Evolutionary conservation across 2,329 filamentous ascomycete genomes (phyloP).

Genomic region (Sarocladium strictum): DNA sequence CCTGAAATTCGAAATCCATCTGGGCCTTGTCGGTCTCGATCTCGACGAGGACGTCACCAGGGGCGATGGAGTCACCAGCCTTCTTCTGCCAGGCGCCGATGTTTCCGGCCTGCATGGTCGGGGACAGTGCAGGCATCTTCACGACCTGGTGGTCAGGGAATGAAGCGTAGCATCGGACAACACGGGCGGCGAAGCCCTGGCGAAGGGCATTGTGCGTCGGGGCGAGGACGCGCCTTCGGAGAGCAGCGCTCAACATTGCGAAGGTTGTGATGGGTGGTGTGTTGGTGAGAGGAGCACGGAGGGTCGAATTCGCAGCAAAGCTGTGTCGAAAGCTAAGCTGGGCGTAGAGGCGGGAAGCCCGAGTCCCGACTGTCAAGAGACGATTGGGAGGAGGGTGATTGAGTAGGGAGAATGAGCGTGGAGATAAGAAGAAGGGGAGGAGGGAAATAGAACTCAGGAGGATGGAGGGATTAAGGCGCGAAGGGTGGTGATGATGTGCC

Average conservation of each 20-base stretch:
- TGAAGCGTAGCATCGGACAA: conserved; percentile 66
- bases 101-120: conserved; percentile 95
- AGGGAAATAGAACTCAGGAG: not conserved
- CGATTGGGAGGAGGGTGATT: not conserved
- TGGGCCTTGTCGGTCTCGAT: conserved; percentile 99
- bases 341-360: not conserved
- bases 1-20: conserved; percentile 99
- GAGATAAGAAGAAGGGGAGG: not conserved
- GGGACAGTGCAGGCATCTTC: conserved; percentile 96
- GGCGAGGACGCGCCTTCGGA: conserved; percentile 56
- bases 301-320: conserved; percentile 2
- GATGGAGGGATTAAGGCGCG: conserved; percentile 7
- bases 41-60: conserved; percentile 93
- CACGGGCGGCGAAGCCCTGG: conserved; percentile 44
- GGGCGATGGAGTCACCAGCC: conserved; percentile 76
- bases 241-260: conserved; percentile 55
- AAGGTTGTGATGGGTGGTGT: conserved; percentile 13
- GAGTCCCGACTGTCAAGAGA: not conserved
- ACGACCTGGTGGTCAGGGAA: conserved; percentile 93
- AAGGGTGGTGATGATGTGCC: conserved; percentile 6
- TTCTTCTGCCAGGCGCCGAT: conserved; percentile 99
- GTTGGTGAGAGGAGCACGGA: not conserved
- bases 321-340: not conserved
- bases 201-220: conserved; percentile 44
- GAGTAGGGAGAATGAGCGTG: conserved; percentile 4